Percentiles rank a stretch among this genome's conserved stretches.
Conservation (phyloP, 768 basidiomycete species). For the Dictyophora rubrovolvata region DNA sequence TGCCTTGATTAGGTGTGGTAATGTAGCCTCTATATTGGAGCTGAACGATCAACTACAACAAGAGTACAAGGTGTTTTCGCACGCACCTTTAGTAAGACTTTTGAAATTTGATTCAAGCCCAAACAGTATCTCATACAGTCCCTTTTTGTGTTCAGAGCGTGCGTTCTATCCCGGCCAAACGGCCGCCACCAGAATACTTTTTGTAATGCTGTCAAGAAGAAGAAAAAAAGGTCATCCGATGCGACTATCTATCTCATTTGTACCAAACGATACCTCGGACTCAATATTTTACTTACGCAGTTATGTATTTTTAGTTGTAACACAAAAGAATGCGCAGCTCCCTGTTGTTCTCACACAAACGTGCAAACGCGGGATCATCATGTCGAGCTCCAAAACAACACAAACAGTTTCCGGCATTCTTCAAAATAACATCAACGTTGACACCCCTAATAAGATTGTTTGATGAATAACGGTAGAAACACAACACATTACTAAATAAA, state of each 20-base stretch:
- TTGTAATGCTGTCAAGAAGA: constrained; percentile 35
- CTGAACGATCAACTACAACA: constrained; percentile 88
- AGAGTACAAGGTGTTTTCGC: constrained; percentile 92
- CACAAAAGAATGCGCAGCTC: not conserved
- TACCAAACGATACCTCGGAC: not conserved
- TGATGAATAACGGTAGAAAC: too few species aligned
- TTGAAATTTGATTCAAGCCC: not conserved
- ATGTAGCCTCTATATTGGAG: constrained; percentile 90
- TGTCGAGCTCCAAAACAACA: too few species aligned
- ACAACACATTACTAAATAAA: too few species aligned
- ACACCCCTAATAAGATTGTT: too few species aligned
- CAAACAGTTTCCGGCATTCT: too few species aligned
- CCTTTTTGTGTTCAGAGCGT: constrained; percentile 48
- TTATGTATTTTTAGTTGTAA: not conserved
- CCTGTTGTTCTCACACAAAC: not conserved
- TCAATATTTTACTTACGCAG: not conserved
- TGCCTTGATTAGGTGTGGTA: constrained; percentile 64
- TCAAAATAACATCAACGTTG: too few species aligned
- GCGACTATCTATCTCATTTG: not conserved
- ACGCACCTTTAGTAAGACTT: constrained; percentile 71
- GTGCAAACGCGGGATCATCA: too few species aligned
- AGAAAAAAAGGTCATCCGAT: too few species aligned
- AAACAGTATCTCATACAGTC: not conserved
- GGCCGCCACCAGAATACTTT: constrained; percentile 84
- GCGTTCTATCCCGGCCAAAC: constrained; percentile 69